Base-by-base conservation (phyloP, 768 basidiomycete genomes). In the Thelephora ganbajun region DNA sequence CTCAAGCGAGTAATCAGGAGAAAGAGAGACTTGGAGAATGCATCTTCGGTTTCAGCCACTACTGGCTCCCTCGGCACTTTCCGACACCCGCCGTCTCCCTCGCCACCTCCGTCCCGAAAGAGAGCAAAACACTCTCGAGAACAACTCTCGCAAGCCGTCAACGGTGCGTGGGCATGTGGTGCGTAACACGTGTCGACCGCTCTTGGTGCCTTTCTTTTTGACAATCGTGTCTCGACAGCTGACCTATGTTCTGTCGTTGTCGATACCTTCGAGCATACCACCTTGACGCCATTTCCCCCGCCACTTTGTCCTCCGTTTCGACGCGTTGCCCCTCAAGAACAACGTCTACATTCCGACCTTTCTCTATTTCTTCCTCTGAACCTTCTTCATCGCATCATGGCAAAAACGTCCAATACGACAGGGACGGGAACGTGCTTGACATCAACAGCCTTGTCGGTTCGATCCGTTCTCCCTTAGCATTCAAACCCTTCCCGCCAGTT, bases 181-280 rank as follows among this genome's bases (percentile, higher is more conserved):
- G 37, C 47, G 47, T 30, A 30, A 30, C 26, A 9, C 26, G 26
- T 30, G 26, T 30, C 4, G 26, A 30, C 5, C 4, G 4, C 5
- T 30, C 9, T 30, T 4, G 26, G 26, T 35, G 37, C 26, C 16
- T 6, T 33, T 35, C 26, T 20, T 30, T 50, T 41, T 26, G 22
- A 50, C 37, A 46, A 43, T 54, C n/a, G 43, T 41, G 16, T 41
- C 12, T 16, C 18, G 9, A 33, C 52, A 76, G 80, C 66, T 83
- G 71, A 83, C 78, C 74, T 79, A 83, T 83, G 80, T 80, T 71
- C 67, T 79, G 80, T 72, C 79, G 77, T 66, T 72, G 66, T 66
- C 63, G 71, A 64, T 62, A 73, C 57, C 65, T 67, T 55, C 68
- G 68, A 72, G 66, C 67, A 63, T 65, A 68, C 63, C 59, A 35